phyloP scores from a whole-genome alignment of 768 basidiomycete species.

The Cyclocybe cylindracea region DNA sequence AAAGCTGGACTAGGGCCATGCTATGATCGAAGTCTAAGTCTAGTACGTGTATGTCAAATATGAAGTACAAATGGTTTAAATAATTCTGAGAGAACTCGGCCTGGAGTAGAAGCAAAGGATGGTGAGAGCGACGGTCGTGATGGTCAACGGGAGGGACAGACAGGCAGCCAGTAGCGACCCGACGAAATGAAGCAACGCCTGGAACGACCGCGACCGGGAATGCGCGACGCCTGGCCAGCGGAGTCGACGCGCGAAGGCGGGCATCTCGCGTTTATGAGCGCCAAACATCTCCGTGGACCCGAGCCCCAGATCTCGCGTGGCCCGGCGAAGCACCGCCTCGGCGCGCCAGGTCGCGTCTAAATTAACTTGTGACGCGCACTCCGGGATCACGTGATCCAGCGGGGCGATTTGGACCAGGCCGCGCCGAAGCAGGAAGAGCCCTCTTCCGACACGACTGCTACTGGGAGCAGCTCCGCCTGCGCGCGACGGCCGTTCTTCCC shows the following conservation, averaged over 20 bases:
- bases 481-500: conserved; percentile 6
- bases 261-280: conserved; percentile 5
- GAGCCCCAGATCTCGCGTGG: conserved; percentile 32
- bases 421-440: conserved; percentile 11
- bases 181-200: conserved; percentile 18
- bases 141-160: conserved; percentile 34
- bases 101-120: conserved; percentile 42
- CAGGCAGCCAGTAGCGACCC: conserved; percentile 25
- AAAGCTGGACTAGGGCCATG: too few relatives aligned
- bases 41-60: too few relatives aligned
- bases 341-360: conserved; percentile 14
- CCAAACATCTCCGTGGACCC: conserved; percentile 26
- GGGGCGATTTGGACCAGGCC: conserved; percentile 13
- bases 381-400: conserved; percentile 3
- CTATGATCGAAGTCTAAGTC: too few relatives aligned
- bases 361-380: conserved; percentile 1
- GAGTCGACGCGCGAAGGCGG: conserved; percentile 10
- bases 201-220: background rate
- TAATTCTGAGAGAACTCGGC: conserved; percentile 34
- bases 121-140: conserved; percentile 36
- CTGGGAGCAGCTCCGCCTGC: background rate
- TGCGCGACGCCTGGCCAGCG: conserved; percentile 10
- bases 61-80: conserved; percentile 17
- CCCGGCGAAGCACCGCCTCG: conserved; percentile 23
- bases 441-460: conserved; percentile 5